A percentile compares a stretch with the other conserved stretches of the same genome.
These are phyloP conservation scores for Lagenidium sp. DNA, from an alignment of 352 stramenopile genomes.

Conservation along the genomic window DNA sequence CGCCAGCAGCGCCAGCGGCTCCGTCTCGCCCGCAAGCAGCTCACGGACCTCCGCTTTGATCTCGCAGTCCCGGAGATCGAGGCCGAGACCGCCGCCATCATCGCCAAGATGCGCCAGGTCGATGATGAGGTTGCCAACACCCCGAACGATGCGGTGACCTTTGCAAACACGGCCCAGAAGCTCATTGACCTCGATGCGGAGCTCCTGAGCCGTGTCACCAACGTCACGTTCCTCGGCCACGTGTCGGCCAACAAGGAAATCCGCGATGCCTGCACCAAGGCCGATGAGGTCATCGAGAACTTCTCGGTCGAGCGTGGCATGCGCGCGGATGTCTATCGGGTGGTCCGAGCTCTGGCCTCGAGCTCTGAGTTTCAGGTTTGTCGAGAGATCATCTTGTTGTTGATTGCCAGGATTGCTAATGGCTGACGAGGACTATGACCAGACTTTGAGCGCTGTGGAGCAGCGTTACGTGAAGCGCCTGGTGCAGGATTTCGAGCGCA, in stretches of 20 bases:
- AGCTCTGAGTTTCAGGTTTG: constrained; percentile 33
- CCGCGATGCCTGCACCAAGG: constrained; percentile 73
- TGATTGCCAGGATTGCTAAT: not conserved
- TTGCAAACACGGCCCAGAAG: constrained; percentile 64
- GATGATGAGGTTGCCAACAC: constrained; percentile 63
- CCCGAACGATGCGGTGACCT: constrained; percentile 28
- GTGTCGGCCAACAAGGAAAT: constrained; percentile 54
- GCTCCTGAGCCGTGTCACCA: constrained; percentile 73
- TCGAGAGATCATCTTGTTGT: not conserved
- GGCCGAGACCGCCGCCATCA: constrained; percentile 46
- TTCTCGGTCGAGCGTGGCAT: constrained; percentile 73
- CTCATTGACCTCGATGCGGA: constrained; percentile 79
- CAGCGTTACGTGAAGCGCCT: constrained; percentile 73
- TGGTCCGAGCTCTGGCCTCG: constrained; percentile 43
- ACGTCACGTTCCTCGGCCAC: constrained; percentile 82
- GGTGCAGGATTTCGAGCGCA: constrained; percentile 81
- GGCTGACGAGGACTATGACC: too few relatives aligned
- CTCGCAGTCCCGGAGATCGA: constrained; percentile 69
- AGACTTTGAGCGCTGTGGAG: constrained; percentile 46
- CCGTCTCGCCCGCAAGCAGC: constrained; percentile 28
- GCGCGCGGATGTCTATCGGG: constrained; percentile 79
- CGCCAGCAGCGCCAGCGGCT: constrained; percentile 37
- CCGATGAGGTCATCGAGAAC: constrained; percentile 70
- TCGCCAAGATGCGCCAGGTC: constrained; percentile 54
- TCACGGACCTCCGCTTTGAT: constrained; percentile 67